Base-by-base conservation (phyloP, 2,329 filamentous ascomycete species). In the Sporothrix protearum region DNA sequence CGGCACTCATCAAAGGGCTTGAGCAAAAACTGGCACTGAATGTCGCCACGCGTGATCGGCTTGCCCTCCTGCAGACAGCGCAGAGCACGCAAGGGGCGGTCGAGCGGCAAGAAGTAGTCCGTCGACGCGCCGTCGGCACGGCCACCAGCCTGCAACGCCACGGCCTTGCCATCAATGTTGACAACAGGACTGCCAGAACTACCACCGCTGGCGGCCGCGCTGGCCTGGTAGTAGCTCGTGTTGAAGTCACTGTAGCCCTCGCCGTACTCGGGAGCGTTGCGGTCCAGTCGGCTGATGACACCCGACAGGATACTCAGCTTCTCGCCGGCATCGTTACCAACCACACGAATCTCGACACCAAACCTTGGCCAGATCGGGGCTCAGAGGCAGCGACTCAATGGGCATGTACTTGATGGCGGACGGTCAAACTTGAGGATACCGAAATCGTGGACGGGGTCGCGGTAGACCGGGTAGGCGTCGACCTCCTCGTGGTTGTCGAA, bases 191-290 rank as follows among this genome's bases (percentile, higher is more conserved):
- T 97, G 74, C 96, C 96, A n/a, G 96, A 99, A 83, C 93, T 97
- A 76, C 96, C 96, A 76, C 96, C 96, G 80, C 94, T 98, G 2
- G 96, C 96, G 4, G 96, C 95, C 3, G 96, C 96, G 16, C 96
- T 97, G 75, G 96, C 96, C 83, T 99, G 96, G 77, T 98, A 98
- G 84, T 99, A 99, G 80, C 97, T 90, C 67, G 88, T 91, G 80
- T 91, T 99, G 87, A 99, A 99, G 80, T 99, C 96, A 80, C 94
- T 96, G 81, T 99, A 99, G 36, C 96, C 96, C 75, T 98, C 96
- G 71, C 95, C 95, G 77, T 99, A 98, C 78, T 99, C 96, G 19
- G 96, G 96, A 1, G 96, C 96, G 81, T 99, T 99, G 76, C 96
- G 89, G 78, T 99, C 96, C 73, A 99, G 85, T 77, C 96, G 90